A percentile compares a stretch with the other conserved stretches of the same genome.
phyloP scores from a whole-genome alignment of 805 yeast genomes.

The Myxozyma melibiosi region DNA sequence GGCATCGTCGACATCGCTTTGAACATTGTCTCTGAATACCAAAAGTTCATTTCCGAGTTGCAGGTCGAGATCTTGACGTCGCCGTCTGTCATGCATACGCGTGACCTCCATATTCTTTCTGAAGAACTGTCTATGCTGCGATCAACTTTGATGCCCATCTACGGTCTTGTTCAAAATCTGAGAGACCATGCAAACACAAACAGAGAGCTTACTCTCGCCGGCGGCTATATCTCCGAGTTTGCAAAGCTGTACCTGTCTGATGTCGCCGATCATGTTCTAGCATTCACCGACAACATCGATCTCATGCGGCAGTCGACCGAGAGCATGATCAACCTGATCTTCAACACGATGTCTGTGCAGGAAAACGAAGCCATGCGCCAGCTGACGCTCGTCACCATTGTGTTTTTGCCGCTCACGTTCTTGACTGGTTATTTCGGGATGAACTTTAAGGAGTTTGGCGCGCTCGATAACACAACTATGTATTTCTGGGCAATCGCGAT shows the following conservation, averaged over 20 bases:
- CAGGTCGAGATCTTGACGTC: conserved; percentile 54
- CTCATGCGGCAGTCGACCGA: conserved; percentile 56
- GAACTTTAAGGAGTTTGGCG: conserved; percentile 52
- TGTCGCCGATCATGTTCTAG: conserved; percentile 55
- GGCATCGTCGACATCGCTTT: conserved; percentile 56
- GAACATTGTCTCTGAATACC: conserved; percentile 58
- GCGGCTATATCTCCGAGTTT: conserved; percentile 46
- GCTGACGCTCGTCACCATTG: conserved; percentile 58
- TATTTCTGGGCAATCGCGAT: conserved; percentile 55
- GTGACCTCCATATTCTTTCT: conserved; percentile 55
- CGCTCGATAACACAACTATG: conserved; percentile 45
- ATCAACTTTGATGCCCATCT: conserved; percentile 52
- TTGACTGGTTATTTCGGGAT: conserved; percentile 65
- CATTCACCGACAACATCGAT: conserved; percentile 54
- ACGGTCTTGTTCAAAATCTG: conserved; percentile 51
- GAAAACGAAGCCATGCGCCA: conserved; percentile 58
- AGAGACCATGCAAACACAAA: conserved; percentile 44
- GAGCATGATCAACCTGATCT: conserved; percentile 54
- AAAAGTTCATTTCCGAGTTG: conserved; percentile 51
- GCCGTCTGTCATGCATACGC: conserved; percentile 56
- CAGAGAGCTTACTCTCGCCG: conserved; percentile 17
- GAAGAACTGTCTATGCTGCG: conserved; percentile 55
- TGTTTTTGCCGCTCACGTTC: conserved; percentile 60
- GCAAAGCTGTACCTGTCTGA: conserved; percentile 56
- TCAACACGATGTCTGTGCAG: conserved; percentile 59